Evolutionary conservation across 2,329 filamentous ascomycete species (phyloP), one percentile per base, ranked within the genome.

Genomic region (Rhexocercosporidium sp.): DNA sequence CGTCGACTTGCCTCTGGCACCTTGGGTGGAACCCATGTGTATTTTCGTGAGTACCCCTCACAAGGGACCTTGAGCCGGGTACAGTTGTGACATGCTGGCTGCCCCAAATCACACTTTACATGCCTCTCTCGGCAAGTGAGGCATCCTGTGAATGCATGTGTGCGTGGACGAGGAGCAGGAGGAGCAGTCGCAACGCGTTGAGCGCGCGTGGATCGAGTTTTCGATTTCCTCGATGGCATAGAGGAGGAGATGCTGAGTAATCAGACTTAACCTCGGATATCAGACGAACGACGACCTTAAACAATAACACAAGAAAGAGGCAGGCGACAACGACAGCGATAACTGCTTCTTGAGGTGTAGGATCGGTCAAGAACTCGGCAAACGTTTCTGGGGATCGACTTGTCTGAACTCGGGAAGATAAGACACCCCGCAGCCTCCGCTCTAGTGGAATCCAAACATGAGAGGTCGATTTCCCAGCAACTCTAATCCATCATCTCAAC

Each of bases 61-160:
- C 68, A 70, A 7, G 37, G 7, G 14, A 70, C 57, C 37, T 66
- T 64, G 14, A 70, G 54, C 20, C 66, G 61, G 12, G 54, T 29
- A 37, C 68, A 70, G 25, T 67, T 70, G 14, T 63, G 39, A 37
- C 68, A 70, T n/a, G 20, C 12, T n/a, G 68, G 68, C 27, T 61
- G 29, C 3, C 59, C 66, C 51, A 67, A 49, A 57, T 70, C 68
- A 34, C 68, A 70, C 59, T 70, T 70, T n/a, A 70, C 68, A 54
- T 70, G 66, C 5, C 68, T 54, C 39, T 67, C 62, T 66, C 68
- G 44, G 51, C 68, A 70, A 6, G 59, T 70, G 9, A 59, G 22
- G 37, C 68, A 70, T 25, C 68, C 68, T n/a, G 68, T 70, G 25
- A 70, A 70, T 27, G 59, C 66, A 54, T 70, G 68, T 31, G 65